phyloP scores from a whole-genome alignment of 805 yeast genomes.

The Komagataella phaffii region DNA sequence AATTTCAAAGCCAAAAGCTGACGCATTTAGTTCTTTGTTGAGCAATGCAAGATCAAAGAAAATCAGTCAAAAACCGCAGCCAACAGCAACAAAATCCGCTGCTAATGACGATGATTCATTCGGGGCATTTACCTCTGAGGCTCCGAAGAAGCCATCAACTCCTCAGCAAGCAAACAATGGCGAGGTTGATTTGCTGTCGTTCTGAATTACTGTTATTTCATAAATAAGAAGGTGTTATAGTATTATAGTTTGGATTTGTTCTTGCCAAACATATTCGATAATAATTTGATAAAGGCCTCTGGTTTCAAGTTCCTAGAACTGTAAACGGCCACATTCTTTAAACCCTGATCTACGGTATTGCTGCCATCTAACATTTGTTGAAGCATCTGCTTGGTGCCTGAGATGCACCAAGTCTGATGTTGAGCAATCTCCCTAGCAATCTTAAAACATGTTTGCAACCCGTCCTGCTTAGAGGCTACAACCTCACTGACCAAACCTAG shows the following conservation, averaged over 20 bases:
- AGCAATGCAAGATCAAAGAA: constrained; percentile 43
- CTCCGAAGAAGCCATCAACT: constrained; percentile 5
- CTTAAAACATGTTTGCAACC: constrained; percentile 31
- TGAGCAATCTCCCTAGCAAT: constrained; percentile 33
- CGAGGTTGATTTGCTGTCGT: constrained; percentile 37
- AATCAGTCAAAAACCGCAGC: constrained; percentile 2
- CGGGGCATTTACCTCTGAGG: constrained; percentile 17
- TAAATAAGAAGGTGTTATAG: neutral
- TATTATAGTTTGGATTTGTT: neutral
- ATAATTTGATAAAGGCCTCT: neutral
- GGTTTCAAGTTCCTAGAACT: neutral
- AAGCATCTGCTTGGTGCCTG: constrained; percentile 35
- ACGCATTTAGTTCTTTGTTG: constrained; percentile 64
- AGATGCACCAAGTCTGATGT: constrained; percentile 44
- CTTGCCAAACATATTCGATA: neutral
- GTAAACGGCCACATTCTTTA: neutral
- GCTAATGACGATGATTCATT: constrained; percentile 14
- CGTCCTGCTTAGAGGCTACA: constrained; percentile 30
- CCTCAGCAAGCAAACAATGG: constrained; percentile 11
- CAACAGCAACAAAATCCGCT: constrained; percentile 1
- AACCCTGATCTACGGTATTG: neutral
- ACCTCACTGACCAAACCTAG: constrained; percentile 42
- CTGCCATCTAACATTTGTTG: neutral
- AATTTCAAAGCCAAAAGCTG: constrained; percentile 20
- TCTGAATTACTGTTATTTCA: constrained; percentile 12